Base-by-base conservation (phyloP, 169 alveolate species). In the Nephromyces sp. region DNA sequence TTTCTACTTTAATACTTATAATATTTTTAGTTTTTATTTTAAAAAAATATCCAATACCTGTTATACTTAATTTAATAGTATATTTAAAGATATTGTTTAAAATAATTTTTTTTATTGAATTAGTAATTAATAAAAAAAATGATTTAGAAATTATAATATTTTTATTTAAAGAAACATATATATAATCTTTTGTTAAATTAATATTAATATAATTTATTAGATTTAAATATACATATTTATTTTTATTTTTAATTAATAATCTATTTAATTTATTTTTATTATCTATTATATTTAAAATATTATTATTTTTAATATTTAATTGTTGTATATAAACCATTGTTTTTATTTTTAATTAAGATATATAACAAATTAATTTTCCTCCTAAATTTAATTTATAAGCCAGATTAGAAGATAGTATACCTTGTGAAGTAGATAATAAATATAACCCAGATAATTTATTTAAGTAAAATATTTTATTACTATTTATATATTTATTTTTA, bases 111-210 rank as follows among this genome's bases (percentile, higher is more conserved):
- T 67, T 43, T 68, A 68, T 68, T 57, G 8, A 68, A 31, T 68
- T 52, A 68, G 1, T 52, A 52, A 27, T 25, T 67, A n/a, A 57
- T 28, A 68, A 52, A 52, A 35, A 30, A 51, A 68, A 30, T 68
- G 33, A 71, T 62, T 62, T n/a, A 30, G 32, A 4, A 66, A 66
- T 66, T 66, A 71, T 57, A 57, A 32, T 53, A 21, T 3, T 71
- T 57, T 32, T 61, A 22, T 22, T 43, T 22, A 8, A 28, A 57
- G 57, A 43, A 43, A 15, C 15, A 43, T 15, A 43, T 43, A 43
- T 15, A 43, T 43, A n/a, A n/a, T 57, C 70, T 80, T 77, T 79
- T 62, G 72, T 76, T 32, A 77, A 64, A 75, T 70, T 79, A 34
- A 30, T 57, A 68, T 70, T 68, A 75, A 75, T 24, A 32, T 71